A percentile compares a stretch with the other conserved stretches of the same genome.
Evolutionary conservation across 2,329 filamentous ascomycete species (phyloP).

Genomic region (Fusarium sp.): DNA sequence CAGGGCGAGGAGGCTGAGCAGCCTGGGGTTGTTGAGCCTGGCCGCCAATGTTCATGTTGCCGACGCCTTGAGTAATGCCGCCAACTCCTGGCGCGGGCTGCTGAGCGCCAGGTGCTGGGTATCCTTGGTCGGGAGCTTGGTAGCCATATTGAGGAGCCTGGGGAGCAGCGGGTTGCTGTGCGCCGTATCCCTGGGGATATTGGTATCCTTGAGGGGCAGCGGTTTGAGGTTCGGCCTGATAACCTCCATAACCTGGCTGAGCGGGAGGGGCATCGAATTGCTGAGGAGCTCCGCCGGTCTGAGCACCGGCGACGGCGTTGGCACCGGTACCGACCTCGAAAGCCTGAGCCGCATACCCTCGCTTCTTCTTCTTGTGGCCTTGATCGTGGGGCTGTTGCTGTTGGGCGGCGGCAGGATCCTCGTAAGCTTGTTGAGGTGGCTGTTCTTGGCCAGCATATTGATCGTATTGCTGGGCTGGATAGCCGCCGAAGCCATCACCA

Average conservation of each 20-base stretch:
- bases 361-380: slow-evolving; percentile 82
- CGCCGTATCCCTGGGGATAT: slow-evolving; percentile 56
- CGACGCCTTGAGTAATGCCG: slow-evolving; percentile 85
- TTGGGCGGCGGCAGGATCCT: slow-evolving; percentile 46
- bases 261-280: slow-evolving; percentile 59
- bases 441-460: slow-evolving; percentile 57
- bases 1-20: slow-evolving; percentile 55
- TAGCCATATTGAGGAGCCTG: slow-evolving; percentile 66
- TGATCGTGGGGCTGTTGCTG: slow-evolving; percentile 49
- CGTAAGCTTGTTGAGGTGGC: slow-evolving; percentile 54
- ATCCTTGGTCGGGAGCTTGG: slow-evolving; percentile 74
- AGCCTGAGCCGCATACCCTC: slow-evolving; percentile 92
- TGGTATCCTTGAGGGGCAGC: slow-evolving; percentile 54
- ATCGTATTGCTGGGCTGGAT: slow-evolving; percentile 52
- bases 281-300: slow-evolving; percentile 51
- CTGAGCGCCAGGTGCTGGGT: slow-evolving; percentile 62
- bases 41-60: slow-evolving; percentile 81
- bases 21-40: slow-evolving; percentile 53
- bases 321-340: slow-evolving; percentile 92
- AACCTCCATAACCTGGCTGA: slow-evolving; percentile 67
- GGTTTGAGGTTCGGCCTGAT: slow-evolving; percentile 62
- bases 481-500: slow-evolving; percentile 59
- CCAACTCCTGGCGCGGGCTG: slow-evolving; percentile 58
- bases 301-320: slow-evolving; percentile 73
- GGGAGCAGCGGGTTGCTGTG: slow-evolving; percentile 52